These are phyloP conservation scores for Coniferiporia weirii DNA, from an alignment of 1,284 basidiomycete species.

Conservation along the genomic window DNA sequence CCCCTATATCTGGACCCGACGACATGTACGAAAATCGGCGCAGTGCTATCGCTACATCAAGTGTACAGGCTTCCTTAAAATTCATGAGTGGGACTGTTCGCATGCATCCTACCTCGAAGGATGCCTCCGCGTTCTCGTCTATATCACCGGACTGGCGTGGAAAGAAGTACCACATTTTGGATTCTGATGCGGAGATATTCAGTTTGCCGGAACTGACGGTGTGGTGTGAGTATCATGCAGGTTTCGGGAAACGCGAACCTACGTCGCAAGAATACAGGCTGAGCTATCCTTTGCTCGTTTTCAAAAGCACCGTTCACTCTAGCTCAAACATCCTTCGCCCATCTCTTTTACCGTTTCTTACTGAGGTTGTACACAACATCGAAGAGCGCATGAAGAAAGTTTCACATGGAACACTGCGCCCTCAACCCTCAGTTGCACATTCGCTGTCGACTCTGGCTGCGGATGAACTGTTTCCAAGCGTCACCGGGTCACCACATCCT, in stretches of 20 bases:
- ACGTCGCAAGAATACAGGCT: slow-evolving; percentile 23
- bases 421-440: slow-evolving; percentile 1
- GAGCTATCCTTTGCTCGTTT: slow-evolving; percentile 57
- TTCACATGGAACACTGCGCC: neutral
- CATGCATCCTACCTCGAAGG: slow-evolving; percentile 46
- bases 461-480: neutral
- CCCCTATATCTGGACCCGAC: slow-evolving; percentile 13
- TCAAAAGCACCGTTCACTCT: slow-evolving; percentile 79
- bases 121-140: slow-evolving; percentile 33
- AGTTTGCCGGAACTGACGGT: slow-evolving; percentile 77
- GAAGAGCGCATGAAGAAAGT: slow-evolving; percentile 56
- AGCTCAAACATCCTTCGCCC: slow-evolving; percentile 82
- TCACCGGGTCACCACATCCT: neutral
- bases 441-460: slow-evolving; percentile 16
- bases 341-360: slow-evolving; percentile 77
- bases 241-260: slow-evolving; percentile 31
- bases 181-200: slow-evolving; percentile 56
- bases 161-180: slow-evolving; percentile 41
- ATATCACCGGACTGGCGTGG: slow-evolving; percentile 36
- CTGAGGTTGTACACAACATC: slow-evolving; percentile 60
- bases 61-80: slow-evolving; percentile 66
- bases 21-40: neutral
- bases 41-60: slow-evolving; percentile 40
- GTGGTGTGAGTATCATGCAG: slow-evolving; percentile 76
- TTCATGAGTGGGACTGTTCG: slow-evolving; percentile 80